A percentile compares a stretch with the other conserved stretches of the same genome.
phyloP scores from a whole-genome alignment of 768 basidiomycete genomes.

The Rubroboletus satanas region DNA sequence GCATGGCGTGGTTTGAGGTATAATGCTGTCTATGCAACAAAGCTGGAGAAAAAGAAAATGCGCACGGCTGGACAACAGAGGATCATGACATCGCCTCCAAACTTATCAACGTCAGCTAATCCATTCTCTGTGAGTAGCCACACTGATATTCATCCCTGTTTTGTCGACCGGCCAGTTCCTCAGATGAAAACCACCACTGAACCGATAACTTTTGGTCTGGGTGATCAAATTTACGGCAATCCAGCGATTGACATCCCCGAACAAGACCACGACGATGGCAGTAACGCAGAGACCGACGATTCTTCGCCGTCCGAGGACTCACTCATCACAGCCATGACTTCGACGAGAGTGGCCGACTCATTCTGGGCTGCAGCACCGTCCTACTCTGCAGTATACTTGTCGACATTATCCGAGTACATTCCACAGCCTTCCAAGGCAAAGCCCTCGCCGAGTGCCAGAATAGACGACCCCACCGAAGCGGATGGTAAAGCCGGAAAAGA shows the following conservation, averaged over 20 bases:
- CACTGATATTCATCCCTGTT: background rate
- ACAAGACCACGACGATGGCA: conserved; percentile 22
- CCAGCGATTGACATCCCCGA: conserved; percentile 15
- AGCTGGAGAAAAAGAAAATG: conserved; percentile 56
- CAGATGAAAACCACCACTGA: conserved; percentile 29
- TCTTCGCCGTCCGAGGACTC: conserved; percentile 43
- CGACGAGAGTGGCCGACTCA: conserved; percentile 52
- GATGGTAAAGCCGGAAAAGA: conserved; percentile 45
- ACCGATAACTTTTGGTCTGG: conserved; percentile 48
- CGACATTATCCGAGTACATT: conserved; percentile 70
- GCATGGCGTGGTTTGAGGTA: conserved; percentile 75
- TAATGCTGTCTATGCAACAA: conserved; percentile 72
- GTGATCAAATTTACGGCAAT: conserved; percentile 63
- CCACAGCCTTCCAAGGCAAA: conserved; percentile 52
- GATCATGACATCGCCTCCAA: conserved; percentile 32
- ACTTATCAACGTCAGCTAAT: conserved; percentile 41
- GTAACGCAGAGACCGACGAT: conserved; percentile 36
- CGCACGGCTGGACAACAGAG: conserved; percentile 38
- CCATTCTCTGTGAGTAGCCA: conserved; percentile 63
- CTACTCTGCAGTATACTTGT: conserved; percentile 69
- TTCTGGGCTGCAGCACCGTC: conserved; percentile 64
- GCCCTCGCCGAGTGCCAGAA: conserved; percentile 34
- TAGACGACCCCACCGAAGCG: conserved; percentile 42
- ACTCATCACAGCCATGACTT: conserved; percentile 56
- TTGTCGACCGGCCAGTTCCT: conserved; percentile 2